A percentile compares a stretch with the other conserved stretches of the same genome.
These are phyloP conservation scores for Phytophthora kernoviae DNA, from an alignment of 352 stramenopile genomes.

Conservation along the genomic window DNA sequence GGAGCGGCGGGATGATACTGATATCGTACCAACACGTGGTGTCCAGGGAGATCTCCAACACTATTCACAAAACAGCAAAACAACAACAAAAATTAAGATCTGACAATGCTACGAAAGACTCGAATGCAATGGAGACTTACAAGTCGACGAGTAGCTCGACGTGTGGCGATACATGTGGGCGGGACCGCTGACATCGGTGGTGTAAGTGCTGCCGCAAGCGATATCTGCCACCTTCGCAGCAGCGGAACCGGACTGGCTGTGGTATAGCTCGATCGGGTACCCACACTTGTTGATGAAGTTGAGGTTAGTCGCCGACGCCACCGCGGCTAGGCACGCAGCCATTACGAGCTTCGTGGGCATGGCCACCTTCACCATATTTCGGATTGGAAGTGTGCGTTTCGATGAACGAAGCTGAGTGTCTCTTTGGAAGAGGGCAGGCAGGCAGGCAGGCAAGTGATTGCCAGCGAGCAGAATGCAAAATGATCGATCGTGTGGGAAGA, in stretches of 20 bases:
- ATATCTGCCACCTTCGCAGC: conserved; percentile 29
- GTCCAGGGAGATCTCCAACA: conserved; percentile 39
- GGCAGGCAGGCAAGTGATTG: conserved; percentile 15
- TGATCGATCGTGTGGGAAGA: conserved; percentile 9
- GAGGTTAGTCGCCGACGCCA: conserved; percentile 26
- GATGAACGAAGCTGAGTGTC: conserved; percentile 1
- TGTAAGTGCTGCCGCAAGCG: conserved; percentile 14
- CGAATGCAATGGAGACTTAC: conserved; percentile 24
- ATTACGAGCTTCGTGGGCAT: conserved; percentile 23
- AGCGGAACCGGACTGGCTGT: conserved; percentile 37
- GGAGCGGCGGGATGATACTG: conserved; percentile 57
- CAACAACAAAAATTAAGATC: neutral
- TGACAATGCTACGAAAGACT: neutral
- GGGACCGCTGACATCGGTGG: conserved; percentile 22
- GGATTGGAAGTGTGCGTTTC: neutral
- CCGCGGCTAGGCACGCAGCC: conserved; percentile 26
- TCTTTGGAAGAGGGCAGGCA: conserved; percentile 11
- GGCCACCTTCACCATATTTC: conserved; percentile 37
- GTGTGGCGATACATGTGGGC: conserved; percentile 63
- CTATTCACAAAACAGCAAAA: conserved; percentile 1
- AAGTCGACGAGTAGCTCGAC: conserved; percentile 36
- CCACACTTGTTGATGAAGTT: conserved; percentile 57
- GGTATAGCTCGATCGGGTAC: conserved; percentile 39
- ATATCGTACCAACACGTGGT: conserved; percentile 60
- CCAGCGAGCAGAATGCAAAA: conserved; percentile 38